These are phyloP conservation scores for Myxozyma melibiosi DNA, from an alignment of 805 yeast species.

Conservation along the genomic window DNA sequence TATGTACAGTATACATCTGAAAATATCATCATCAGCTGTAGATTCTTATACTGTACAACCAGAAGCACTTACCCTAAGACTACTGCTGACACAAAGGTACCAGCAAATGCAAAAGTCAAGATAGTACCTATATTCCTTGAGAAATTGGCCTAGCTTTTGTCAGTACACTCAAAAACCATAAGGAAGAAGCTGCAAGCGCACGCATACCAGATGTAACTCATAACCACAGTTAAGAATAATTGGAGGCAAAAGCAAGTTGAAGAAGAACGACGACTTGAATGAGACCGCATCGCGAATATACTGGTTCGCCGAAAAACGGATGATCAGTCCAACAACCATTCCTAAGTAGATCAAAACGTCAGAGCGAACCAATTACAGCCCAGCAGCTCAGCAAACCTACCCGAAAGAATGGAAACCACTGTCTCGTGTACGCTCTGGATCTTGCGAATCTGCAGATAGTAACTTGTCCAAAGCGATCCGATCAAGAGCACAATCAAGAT, in stretches of 20 bases:
- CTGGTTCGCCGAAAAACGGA: conserved; percentile 92
- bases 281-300: conserved; percentile 96
- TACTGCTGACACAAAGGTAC: conserved; percentile 88
- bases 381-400: conserved; percentile 56
- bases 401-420: conserved; percentile 91
- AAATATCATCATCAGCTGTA: background rate
- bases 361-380: background rate
- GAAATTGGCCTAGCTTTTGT: conserved; percentile 66
- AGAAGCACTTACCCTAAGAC: conserved; percentile 63
- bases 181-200: background rate
- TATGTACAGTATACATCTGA: conserved; percentile 63
- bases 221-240: conserved; percentile 95
- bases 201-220: conserved; percentile 68
- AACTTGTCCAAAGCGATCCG: conserved; percentile 92
- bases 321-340: conserved; percentile 78
- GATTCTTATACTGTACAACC: background rate
- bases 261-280: conserved; percentile 90
- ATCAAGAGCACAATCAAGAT: conserved; percentile 78
- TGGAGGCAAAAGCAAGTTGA: conserved; percentile 92
- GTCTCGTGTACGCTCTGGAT: conserved; percentile 98
- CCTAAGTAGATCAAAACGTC: conserved; percentile 15
- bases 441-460: conserved; percentile 84
- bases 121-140: conserved; percentile 90
- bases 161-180: background rate
- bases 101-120: conserved; percentile 92